phyloP scores from a whole-genome alignment of 768 basidiomycete genomes.

The Dioszegia hungarica region DNA sequence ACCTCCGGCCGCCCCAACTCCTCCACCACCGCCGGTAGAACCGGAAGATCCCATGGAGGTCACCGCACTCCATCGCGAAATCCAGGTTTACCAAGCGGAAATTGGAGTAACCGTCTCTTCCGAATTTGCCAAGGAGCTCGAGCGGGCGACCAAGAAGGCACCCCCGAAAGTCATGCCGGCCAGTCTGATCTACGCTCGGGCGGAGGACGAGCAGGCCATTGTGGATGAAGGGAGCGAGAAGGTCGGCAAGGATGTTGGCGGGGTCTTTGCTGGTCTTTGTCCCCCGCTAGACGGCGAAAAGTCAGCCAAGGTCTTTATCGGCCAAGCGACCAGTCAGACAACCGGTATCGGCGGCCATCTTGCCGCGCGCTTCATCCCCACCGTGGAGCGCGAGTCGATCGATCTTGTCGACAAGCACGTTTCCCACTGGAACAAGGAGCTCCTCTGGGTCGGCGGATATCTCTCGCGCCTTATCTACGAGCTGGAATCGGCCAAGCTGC shows the following conservation, averaged over 20 bases:
- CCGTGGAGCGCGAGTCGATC: conserved; percentile 90
- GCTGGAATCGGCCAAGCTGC: conserved; percentile 60
- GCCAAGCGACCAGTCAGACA: conserved; percentile 86
- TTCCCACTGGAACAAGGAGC: conserved; percentile 65
- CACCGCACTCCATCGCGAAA: conserved; percentile 32
- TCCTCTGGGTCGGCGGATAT: conserved; percentile 77
- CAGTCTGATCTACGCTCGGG: conserved; percentile 67
- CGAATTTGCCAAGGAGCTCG: conserved; percentile 57
- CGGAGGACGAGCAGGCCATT: conserved; percentile 25
- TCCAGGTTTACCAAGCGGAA: conserved; percentile 46
- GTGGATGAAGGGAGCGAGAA: conserved; percentile 66
- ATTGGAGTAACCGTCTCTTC: conserved; percentile 46
- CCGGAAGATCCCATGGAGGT: conserved; percentile 43
- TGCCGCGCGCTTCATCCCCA: conserved; percentile 84
- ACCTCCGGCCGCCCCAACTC: conserved; percentile 20
- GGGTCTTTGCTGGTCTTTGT: conserved; percentile 78
- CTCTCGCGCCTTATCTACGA: conserved; percentile 80
- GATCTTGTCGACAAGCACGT: conserved; percentile 82
- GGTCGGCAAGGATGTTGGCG: conserved; percentile 63
- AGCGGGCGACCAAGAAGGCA: conserved; percentile 91
- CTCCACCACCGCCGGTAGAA: conserved; percentile 35
- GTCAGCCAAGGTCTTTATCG: conserved; percentile 78
- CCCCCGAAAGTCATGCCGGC: conserved; percentile 71
- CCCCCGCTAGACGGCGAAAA: conserved; percentile 69
- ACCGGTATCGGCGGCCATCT: conserved; percentile 71